Evolutionary conservation across 2,329 filamentous ascomycete genomes (phyloP), one percentile per base, ranked within the genome.

Genomic region (Fusarium oxysporum): DNA sequence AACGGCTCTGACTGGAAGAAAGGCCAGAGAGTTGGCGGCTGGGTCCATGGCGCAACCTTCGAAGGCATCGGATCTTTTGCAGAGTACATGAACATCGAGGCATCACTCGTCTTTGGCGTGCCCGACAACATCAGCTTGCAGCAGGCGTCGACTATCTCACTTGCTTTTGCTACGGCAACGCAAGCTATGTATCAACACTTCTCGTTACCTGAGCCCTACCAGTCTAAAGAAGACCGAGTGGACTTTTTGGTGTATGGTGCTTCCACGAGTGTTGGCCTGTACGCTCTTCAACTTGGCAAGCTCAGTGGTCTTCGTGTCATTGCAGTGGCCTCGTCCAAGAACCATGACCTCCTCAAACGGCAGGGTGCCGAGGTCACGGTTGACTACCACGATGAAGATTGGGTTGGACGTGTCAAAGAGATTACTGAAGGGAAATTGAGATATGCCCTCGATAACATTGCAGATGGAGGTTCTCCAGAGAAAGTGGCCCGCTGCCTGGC

Each of bases 231-330:
- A 3, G 44, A 12, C 0, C 2, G 13, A 6, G 6, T 30, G 8
- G 41, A 50, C 5, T 44, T 68, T 4, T 4, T 68, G 8, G 35
- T 68, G 1, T 68, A 68, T 9, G 56, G 64, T 6, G 65, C 64
- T 14, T 68, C 65, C 7, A 50, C 65, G 6, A 68, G 65, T 6
- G 65, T 63, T 37, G 64, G 65, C 2, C 17, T 45, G 3, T 68
- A 68, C 30, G 64, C 65, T 9, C 21, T 63, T n/a, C 57, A 68
- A 8, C 48, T 68, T 11, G 65, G 65, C 6, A 56, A 21, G 17
- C 32, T 68, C 9, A 56, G 64, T 1, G 43, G 38, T 16, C 10
- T 50, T 17, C 48, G 64, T 21, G 64, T 41, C 21, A 56, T 68
- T 21, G 64, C 64, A 8, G 28, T 68, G 8, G 48, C 64, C 4